Percentiles rank a stretch among this genome's conserved stretches.
Evolutionary conservation across 495 filamentous ascomycete species (phyloP).

Genomic region (Podospora bellae-mahoneyi): DNA sequence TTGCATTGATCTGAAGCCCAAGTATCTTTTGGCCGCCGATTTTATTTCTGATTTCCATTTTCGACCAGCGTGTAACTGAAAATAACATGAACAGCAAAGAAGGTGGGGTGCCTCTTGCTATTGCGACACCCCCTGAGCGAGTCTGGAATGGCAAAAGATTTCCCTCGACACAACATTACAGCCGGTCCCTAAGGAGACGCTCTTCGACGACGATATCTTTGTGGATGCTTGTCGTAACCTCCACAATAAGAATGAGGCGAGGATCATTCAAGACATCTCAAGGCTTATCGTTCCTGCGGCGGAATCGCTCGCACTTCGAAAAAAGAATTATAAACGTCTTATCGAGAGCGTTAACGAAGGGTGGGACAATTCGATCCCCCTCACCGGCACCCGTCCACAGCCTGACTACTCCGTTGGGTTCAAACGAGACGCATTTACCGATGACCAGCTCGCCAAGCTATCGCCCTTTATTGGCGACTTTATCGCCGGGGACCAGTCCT

Average conservation of each 20-base stretch:
- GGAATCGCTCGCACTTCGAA: background rate
- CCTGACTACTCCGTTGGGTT: slow-evolving; percentile 19
- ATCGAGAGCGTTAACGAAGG: slow-evolving; percentile 44
- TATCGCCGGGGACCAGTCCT: too few relatives aligned
- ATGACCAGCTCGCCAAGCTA: too few relatives aligned
- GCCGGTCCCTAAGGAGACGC: background rate
- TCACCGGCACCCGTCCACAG: slow-evolving; percentile 37
- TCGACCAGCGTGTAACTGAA: too few relatives aligned
- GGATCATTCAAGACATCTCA: slow-evolving; percentile 10
- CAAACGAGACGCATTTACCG: too few relatives aligned
- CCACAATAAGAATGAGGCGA: slow-evolving; percentile 8
- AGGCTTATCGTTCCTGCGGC: slow-evolving; percentile 26
- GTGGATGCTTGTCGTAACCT: background rate
- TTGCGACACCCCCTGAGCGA: too few relatives aligned
- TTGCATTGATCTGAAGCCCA: too few relatives aligned
- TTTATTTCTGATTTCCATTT: too few relatives aligned
- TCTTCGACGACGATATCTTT: slow-evolving; percentile 13
- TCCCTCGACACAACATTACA: background rate
- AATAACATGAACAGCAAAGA: too few relatives aligned
- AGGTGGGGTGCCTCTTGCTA: too few relatives aligned
- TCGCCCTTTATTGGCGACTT: too few relatives aligned
- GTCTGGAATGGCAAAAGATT: too few relatives aligned
- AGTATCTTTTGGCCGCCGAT: too few relatives aligned
- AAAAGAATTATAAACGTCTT: slow-evolving; percentile 21
- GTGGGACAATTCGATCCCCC: slow-evolving; percentile 39